Conservation (phyloP, 352 stramenopile species). For the Pythium phragmitis region DNA sequence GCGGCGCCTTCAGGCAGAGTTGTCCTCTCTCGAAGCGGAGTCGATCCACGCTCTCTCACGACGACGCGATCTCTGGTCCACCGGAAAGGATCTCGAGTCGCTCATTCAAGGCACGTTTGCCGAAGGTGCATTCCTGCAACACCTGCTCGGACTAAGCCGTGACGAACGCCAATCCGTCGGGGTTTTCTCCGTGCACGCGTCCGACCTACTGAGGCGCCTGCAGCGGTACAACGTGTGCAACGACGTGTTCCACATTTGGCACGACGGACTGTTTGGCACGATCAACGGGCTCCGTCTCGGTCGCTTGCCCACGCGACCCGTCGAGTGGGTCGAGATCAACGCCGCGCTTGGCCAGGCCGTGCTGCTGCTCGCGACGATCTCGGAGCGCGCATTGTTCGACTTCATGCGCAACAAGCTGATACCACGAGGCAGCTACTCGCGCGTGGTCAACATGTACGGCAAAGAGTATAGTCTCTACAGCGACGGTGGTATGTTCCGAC, state of each 20-base stretch:
- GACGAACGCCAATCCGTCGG: constrained; percentile 76
- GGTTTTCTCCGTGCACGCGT: constrained; percentile 79
- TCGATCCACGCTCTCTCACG: constrained; percentile 51
- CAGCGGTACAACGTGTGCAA: constrained; percentile 90
- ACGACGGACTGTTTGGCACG: constrained; percentile 86
- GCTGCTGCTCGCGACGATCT: constrained; percentile 81
- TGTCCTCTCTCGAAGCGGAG: constrained; percentile 60
- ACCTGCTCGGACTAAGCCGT: constrained; percentile 64
- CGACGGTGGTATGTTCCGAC: constrained; percentile 85
- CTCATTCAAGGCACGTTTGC: constrained; percentile 70
- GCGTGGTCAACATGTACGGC: constrained; percentile 84
- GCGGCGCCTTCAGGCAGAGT: constrained; percentile 42
- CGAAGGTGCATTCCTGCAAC: constrained; percentile 76
- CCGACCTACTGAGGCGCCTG: constrained; percentile 72
- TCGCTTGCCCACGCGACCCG: constrained; percentile 70
- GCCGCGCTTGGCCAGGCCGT: constrained; percentile 83
- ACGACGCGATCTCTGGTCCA: constrained; percentile 71
- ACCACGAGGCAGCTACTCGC: constrained; percentile 81
- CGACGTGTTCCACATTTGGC: constrained; percentile 92
- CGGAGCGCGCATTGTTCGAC: constrained; percentile 74
- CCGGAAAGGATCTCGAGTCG: constrained; percentile 65
- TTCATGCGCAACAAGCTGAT: constrained; percentile 84
- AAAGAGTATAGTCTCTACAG: constrained; percentile 81
- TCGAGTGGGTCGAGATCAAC: constrained; percentile 92
- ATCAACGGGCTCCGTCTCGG: constrained; percentile 89